Evolutionary conservation across 108 stramenopile species (phyloP).

Genomic region (Pseudonitzschia pungens): DNA sequence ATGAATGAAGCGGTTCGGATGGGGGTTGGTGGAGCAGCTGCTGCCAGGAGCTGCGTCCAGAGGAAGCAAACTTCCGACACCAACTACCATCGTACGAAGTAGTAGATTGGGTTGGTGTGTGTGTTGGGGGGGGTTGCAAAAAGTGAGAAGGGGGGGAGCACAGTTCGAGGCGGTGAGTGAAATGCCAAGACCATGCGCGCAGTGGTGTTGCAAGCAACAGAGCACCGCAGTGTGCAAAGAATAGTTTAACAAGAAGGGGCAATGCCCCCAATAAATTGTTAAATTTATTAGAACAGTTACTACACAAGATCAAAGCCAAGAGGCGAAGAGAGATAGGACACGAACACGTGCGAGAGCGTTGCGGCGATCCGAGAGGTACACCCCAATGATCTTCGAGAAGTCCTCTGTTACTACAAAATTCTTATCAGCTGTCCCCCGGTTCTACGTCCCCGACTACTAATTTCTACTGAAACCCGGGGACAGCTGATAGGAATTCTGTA

Average conservation of each 20-base stretch:
- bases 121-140: too few relatives aligned
- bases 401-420: not conserved
- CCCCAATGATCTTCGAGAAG: not conserved
- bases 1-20: too few relatives aligned
- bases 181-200: conserved; percentile 86
- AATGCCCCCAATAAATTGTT: conserved; percentile 58
- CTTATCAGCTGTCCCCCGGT: too few relatives aligned
- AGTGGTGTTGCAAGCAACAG: conserved; percentile 70
- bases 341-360: not conserved
- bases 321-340: conserved; percentile 68
- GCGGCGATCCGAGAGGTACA: not conserved
- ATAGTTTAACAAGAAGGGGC: conserved; percentile 62
- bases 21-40: too few relatives aligned
- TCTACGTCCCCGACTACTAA: too few relatives aligned
- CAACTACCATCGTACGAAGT: too few relatives aligned
- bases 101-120: too few relatives aligned
- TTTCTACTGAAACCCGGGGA: too few relatives aligned
- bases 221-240: conserved; percentile 63
- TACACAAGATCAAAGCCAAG: conserved; percentile 85
- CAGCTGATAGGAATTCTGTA: too few relatives aligned
- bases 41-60: too few relatives aligned
- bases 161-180: conserved; percentile 81
- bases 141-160: conserved; percentile 62
- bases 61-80: too few relatives aligned
- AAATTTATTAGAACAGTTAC: conserved; percentile 82